A percentile compares a stretch with the other conserved stretches of the same genome.
Conservation (phyloP, 2,329 filamentous ascomycete species). For the Stemphylium vesicarium region DNA sequence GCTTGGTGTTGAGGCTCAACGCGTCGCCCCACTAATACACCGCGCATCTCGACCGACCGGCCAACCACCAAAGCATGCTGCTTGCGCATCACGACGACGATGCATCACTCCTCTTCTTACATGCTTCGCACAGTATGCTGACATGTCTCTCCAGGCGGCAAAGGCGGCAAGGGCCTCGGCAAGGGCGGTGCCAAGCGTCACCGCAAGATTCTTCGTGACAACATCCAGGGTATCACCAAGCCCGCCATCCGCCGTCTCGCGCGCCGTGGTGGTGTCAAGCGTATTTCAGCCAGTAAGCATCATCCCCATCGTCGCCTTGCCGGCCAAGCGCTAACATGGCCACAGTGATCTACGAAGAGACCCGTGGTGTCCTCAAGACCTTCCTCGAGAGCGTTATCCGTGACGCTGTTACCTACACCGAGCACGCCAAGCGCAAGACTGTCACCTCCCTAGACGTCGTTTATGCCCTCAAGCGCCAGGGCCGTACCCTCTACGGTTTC, state of each 20-base stretch:
- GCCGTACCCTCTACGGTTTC: slow-evolving; percentile 82
- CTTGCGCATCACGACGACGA: slow-evolving; percentile 22
- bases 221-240: slow-evolving; percentile 63
- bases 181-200: slow-evolving; percentile 63
- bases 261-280: slow-evolving; percentile 61
- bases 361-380: slow-evolving; percentile 77
- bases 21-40: slow-evolving; percentile 28
- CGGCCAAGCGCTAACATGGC: slow-evolving; percentile 31
- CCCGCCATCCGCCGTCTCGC: slow-evolving; percentile 62
- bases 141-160: slow-evolving; percentile 54
- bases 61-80: background rate
- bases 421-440: slow-evolving; percentile 83
- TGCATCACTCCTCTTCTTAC: background rate
- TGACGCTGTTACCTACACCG: slow-evolving; percentile 78
- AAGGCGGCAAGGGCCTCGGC: slow-evolving; percentile 62
- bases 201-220: slow-evolving; percentile 62
- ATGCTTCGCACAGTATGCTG: slow-evolving; percentile 34
- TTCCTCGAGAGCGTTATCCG: slow-evolving; percentile 80
- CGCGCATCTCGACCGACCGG: slow-evolving; percentile 13
- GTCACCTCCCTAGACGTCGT: slow-evolving; percentile 72
- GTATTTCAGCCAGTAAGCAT: slow-evolving; percentile 58
- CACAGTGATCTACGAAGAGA: slow-evolving; percentile 78
- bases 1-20: slow-evolving; percentile 39
- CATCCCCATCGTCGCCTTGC: background rate
- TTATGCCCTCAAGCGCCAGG: slow-evolving; percentile 69